Base-by-base conservation (phyloP, 2,329 filamentous ascomycete genomes). In the Xylariaceae sp. region DNA sequence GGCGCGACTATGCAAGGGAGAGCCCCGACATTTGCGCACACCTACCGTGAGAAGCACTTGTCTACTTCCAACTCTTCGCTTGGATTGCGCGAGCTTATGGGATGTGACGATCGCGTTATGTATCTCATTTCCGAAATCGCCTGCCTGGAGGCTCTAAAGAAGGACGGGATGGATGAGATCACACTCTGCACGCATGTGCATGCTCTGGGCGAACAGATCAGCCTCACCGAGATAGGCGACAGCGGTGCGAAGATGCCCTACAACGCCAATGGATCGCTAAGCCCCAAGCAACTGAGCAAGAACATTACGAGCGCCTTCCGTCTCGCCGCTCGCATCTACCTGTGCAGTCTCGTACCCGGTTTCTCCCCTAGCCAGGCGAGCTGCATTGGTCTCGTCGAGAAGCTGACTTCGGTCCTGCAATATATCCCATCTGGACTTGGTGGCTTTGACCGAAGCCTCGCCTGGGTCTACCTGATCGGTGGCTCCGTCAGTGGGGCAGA, bases 51-150 rank as follows among this genome's bases (percentile, higher is more conserved):
- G 64, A 95, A 96, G 74, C 88, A 95, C 64, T 78, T 95, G 38
- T 86, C 87, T 9, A 63, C 68, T 9, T 64, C 68, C 49, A 78
- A 78, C 63, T 67, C 74, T 17, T 78, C 73, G 41, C 72, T 83
- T 12, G 93, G 93, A 9, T 77, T 98, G 29, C 83, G 85, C 39
- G 89, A 95, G 69, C 78, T 97, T 38, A 97, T 97, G 90, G 93
- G 93, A 53, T 97, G 93, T 64, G 91, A 97, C 50, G 93, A 98
- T 67, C 82, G 83, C 17, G 86, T 97, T 66, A 96, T 98, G 89
- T 97, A 95, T 65, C 75, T 97, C 56, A 95, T 98, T 62, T 95
- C 89, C 2, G 93, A 98, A 68, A 95, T 97, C 56, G 88, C 91
- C 41, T 97, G 93, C 65, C 81, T 98, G 39, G 93, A 97, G 64